These are phyloP conservation scores for Beauveria sp. DNA, from an alignment of 2,329 filamentous ascomycete species.

Conservation along the genomic window DNA sequence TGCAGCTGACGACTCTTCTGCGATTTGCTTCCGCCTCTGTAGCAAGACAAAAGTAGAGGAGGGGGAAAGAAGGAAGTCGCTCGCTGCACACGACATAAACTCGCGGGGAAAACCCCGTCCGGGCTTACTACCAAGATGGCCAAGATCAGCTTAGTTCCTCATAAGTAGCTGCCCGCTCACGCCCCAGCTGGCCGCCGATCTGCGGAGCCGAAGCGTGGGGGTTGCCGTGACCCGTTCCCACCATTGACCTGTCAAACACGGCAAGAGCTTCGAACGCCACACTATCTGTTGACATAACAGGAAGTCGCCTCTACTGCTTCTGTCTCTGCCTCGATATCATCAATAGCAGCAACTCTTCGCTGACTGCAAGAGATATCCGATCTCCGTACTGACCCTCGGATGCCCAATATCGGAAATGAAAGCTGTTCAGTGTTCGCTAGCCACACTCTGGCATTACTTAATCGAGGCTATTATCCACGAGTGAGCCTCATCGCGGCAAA, in stretches of 20 bases:
- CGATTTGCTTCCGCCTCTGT: background rate
- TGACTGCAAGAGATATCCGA: background rate
- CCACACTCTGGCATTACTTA: background rate
- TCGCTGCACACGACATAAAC: background rate
- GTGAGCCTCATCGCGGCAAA: background rate
- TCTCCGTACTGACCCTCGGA: background rate
- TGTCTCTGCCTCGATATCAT: background rate
- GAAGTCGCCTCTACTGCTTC: background rate
- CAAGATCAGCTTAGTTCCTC: background rate
- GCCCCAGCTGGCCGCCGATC: background rate
- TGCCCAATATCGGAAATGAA: background rate
- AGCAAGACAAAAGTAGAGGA: background rate
- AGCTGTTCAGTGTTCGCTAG: background rate
- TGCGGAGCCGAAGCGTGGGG: constrained; percentile 1
- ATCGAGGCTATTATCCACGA: background rate
- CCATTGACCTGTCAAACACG: too few species aligned
- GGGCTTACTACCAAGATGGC: background rate
- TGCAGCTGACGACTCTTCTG: background rate
- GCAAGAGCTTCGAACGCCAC: too few species aligned
- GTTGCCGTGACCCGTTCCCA: background rate
- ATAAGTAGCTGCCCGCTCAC: background rate
- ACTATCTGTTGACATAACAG: too few species aligned
- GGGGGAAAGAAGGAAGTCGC: background rate
- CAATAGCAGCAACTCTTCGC: background rate
- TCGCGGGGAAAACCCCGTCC: background rate